Evolutionary conservation across 768 basidiomycete species (phyloP).

Genomic region (Obba rivulosa): DNA sequence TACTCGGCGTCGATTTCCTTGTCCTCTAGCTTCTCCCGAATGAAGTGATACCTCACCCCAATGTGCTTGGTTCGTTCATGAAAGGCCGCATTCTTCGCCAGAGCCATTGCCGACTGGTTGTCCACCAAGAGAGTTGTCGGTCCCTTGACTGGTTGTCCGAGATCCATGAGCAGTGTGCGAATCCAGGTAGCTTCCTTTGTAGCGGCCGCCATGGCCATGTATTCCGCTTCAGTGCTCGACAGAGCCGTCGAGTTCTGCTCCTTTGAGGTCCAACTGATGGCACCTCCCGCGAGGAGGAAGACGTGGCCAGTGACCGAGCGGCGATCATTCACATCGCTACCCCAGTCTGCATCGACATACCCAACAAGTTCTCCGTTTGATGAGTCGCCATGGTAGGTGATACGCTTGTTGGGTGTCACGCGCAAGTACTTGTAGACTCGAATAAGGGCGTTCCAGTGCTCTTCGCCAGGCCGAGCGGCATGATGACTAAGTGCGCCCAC

Average conservation of each 20-base stretch:
- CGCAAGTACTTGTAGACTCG: conserved; percentile 27
- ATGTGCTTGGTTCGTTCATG: conserved; percentile 24
- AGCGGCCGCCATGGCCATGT: conserved; percentile 27
- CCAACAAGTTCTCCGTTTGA: conserved; percentile 4
- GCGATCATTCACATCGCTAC: neutral
- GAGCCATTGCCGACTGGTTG: conserved; percentile 8
- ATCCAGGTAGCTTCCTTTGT: conserved; percentile 30
- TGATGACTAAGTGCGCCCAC: conserved; percentile 26
- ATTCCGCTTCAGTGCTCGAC: conserved; percentile 28
- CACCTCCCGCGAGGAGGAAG: conserved; percentile 19
- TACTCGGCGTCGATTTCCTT: conserved; percentile 16
- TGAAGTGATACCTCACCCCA: conserved; percentile 24
- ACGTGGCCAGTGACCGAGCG: conserved; percentile 24
- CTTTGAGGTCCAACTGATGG: conserved; percentile 26
- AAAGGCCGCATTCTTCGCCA: conserved; percentile 2
- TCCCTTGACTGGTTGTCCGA: conserved; percentile 9
- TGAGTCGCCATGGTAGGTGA: conserved; percentile 16
- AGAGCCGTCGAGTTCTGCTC: conserved; percentile 21
- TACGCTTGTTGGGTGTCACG: conserved; percentile 18
- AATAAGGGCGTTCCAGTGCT: conserved; percentile 28
- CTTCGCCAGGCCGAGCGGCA: conserved; percentile 21
- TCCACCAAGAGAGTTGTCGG: conserved; percentile 5
- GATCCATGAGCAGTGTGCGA: conserved; percentile 19
- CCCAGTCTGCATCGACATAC: conserved; percentile 11
- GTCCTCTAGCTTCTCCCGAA: conserved; percentile 18